phyloP scores from a whole-genome alignment of 176 grass and related monocot genomes.

The Cenchrus fungigraminus region DNA sequence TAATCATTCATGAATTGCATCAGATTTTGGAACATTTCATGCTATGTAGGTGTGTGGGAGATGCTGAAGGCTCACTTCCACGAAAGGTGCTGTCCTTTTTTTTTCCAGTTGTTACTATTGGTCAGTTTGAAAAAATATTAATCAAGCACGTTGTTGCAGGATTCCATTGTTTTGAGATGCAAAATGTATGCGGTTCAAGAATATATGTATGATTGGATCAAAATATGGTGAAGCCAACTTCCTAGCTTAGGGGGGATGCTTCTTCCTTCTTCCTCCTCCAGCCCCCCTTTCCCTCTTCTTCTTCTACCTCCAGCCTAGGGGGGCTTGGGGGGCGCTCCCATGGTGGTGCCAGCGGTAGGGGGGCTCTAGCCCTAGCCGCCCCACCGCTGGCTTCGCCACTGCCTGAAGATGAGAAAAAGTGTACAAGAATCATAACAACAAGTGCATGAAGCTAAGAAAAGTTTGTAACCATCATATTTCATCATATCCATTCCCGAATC shows the following conservation, averaged over 20 bases:
- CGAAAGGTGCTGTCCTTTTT: constrained; percentile 65
- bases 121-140: constrained; percentile 23
- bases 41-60: constrained; percentile 89
- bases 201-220: constrained; percentile 94
- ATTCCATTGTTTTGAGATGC: constrained; percentile 90
- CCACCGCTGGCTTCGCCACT: too few relatives aligned
- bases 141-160: constrained; percentile 51
- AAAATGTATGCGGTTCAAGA: constrained; percentile 97
- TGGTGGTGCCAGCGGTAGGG: too few relatives aligned
- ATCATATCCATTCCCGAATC: constrained; percentile 78
- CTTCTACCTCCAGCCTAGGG: too few relatives aligned
- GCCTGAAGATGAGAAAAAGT: constrained; percentile 81
- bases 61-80: constrained; percentile 99
- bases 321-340: too few relatives aligned
- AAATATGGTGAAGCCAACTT: too few relatives aligned
- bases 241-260: too few relatives aligned
- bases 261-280: too few relatives aligned
- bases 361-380: too few relatives aligned
- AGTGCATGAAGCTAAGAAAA: constrained; percentile 99
- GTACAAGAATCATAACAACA: constrained; percentile 97
- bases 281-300: too few relatives aligned
- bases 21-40: constrained; percentile 99
- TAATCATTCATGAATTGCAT: constrained; percentile 94
- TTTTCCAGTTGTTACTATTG: constrained; percentile 29
- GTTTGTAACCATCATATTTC: constrained; percentile 95